phyloP scores from a whole-genome alignment of 495 filamentous ascomycete species.

The Tetracladium setigerum region DNA sequence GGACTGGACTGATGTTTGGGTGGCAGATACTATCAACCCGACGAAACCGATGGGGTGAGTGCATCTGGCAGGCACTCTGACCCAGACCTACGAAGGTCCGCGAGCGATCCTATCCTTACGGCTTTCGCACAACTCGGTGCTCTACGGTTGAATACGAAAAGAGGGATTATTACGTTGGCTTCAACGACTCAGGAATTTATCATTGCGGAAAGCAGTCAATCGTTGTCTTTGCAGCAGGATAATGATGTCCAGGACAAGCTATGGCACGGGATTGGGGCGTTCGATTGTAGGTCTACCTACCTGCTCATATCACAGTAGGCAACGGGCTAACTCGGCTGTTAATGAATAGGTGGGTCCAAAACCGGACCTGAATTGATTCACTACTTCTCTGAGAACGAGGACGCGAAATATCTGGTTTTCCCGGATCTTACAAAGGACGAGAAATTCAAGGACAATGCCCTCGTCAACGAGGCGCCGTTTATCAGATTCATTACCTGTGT shows the following conservation, averaged over 20 bases:
- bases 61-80: background rate
- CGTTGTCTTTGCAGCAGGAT: constrained; percentile 20
- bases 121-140: constrained; percentile 37
- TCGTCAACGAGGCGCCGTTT: constrained; percentile 20
- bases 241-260: constrained; percentile 16
- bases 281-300: constrained; percentile 5
- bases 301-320: constrained; percentile 13
- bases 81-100: background rate
- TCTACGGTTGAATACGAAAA: constrained; percentile 28
- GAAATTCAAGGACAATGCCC: constrained; percentile 23
- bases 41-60: background rate
- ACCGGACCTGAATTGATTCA: constrained; percentile 16
- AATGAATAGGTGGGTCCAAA: constrained; percentile 20
- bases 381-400: constrained; percentile 20
- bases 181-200: constrained; percentile 29
- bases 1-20: background rate
- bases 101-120: constrained; percentile 31
- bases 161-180: constrained; percentile 34
- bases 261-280: constrained; percentile 19
- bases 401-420: constrained; percentile 21
- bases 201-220: constrained; percentile 28
- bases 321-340: constrained; percentile 21
- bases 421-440: constrained; percentile 30
- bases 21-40: constrained; percentile 17
- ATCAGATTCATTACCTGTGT: constrained; percentile 26